Evolutionary conservation across 345 rosid species (phyloP).

Genomic region (Hibiscus tridactylites): DNA sequence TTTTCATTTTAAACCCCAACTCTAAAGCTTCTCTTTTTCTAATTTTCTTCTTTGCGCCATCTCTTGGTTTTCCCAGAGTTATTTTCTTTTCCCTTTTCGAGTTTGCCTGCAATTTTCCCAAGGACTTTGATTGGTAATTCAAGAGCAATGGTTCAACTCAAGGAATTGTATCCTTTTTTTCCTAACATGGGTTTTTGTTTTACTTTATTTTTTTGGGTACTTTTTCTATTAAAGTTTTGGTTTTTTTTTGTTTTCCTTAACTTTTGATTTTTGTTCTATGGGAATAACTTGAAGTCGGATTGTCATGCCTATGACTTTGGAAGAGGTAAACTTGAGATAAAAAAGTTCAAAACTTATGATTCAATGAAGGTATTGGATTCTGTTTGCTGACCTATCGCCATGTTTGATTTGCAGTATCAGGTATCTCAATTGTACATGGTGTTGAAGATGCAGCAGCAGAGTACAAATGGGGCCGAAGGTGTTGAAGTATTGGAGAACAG

Average conservation of each 20-base stretch:
- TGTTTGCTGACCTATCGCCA: background rate
- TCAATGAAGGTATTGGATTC: background rate
- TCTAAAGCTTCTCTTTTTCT: background rate
- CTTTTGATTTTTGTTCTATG: conserved; percentile 5
- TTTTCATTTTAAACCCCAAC: background rate
- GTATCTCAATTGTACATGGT: conserved; percentile 59
- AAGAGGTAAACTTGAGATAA: conserved; percentile 37
- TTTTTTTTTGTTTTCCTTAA: conserved; percentile 23
- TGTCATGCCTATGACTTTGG: conserved; percentile 56
- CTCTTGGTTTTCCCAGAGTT: background rate
- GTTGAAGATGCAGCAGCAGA: conserved; percentile 59
- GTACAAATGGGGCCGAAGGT: conserved; percentile 46
- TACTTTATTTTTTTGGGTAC: background rate
- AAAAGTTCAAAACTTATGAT: background rate
- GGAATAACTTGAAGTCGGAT: conserved; percentile 39
- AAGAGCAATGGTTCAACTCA: conserved; percentile 49
- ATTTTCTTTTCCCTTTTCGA: background rate
- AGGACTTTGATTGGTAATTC: background rate
- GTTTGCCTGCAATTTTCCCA: background rate
- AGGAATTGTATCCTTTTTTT: conserved; percentile 65
- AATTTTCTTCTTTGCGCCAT: background rate
- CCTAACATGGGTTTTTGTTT: background rate
- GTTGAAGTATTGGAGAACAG: conserved; percentile 49
- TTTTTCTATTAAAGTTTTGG: background rate
- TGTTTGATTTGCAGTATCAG: conserved; percentile 47